These are phyloP conservation scores for Marchantia paleacea DNA, from an alignment of 225 moss, liverwort and hornwort genomes.

Conservation along the genomic window DNA sequence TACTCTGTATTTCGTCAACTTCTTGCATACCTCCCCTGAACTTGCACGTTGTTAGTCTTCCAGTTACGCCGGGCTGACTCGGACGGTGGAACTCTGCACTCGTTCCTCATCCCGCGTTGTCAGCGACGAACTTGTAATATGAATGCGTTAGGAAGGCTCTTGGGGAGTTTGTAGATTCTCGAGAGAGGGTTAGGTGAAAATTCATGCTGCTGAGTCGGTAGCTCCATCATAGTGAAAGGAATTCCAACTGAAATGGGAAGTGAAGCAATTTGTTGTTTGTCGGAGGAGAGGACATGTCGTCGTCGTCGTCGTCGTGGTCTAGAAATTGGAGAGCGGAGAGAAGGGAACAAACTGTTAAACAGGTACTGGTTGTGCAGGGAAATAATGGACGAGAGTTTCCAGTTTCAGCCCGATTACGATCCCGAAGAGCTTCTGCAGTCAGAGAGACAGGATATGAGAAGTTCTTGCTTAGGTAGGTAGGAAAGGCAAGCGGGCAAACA, in stretches of 20 bases:
- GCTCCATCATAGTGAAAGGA: slow-evolving; percentile 2
- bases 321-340: slow-evolving; percentile 19
- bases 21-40: neutral
- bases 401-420: slow-evolving; percentile 35
- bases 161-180: neutral
- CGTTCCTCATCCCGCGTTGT: neutral
- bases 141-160: neutral
- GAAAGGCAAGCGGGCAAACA: neutral
- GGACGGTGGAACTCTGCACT: slow-evolving; percentile 3
- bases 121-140: neutral
- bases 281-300: slow-evolving; percentile 20
- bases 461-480: slow-evolving; percentile 12
- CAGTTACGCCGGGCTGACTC: neutral
- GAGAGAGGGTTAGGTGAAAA: slow-evolving; percentile 7
- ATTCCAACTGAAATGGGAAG: slow-evolving; percentile 20
- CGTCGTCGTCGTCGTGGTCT: slow-evolving; percentile 14
- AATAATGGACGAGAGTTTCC: slow-evolving; percentile 33
- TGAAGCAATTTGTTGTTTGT: slow-evolving; percentile 11
- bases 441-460: neutral
- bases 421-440: slow-evolving; percentile 14
- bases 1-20: neutral
- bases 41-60: slow-evolving; percentile 2
- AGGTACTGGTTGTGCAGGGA: slow-evolving; percentile 40
- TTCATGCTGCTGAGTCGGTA: slow-evolving; percentile 9
- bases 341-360: slow-evolving; percentile 32